These are phyloP conservation scores for Trypanosomatidae sp. DNA, from an alignment of 208 protist genomes.

Conservation along the genomic window DNA sequence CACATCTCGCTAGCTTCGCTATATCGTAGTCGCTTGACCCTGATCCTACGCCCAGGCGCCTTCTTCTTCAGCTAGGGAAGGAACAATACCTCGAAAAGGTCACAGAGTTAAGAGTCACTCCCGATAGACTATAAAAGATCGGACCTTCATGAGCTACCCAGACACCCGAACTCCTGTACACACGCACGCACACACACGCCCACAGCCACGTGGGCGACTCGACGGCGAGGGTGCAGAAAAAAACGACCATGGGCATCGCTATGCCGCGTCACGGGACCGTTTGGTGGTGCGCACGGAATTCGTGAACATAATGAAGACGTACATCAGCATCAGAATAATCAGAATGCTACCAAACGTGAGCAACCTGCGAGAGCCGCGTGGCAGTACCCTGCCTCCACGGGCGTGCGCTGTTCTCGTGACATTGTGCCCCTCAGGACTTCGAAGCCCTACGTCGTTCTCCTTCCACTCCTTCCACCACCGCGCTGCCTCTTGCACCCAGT, in stretches of 20 bases:
- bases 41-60: no score
- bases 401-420: neutral
- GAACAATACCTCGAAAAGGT: neutral
- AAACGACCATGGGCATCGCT: neutral
- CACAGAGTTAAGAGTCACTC: neutral
- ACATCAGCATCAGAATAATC: constrained; percentile 5
- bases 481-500: constrained; percentile 9
- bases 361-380: constrained; percentile 4
- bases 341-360: constrained; percentile 5
- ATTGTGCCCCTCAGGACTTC: neutral
- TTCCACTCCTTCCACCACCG: constrained; percentile 12
- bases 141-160: neutral
- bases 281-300: neutral
- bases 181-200: neutral
- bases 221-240: neutral
- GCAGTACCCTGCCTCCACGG: neutral
- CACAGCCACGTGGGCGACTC: neutral
- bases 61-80: neutral
- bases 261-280: neutral
- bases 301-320: neutral
- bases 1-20: neutral
- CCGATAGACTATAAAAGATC: neutral
- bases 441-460: neutral
- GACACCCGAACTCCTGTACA: neutral
- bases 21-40: neutral